Percentiles rank a stretch among this genome's conserved stretches.
phyloP scores from a whole-genome alignment of 257 asterid genomes.

The Nicotiana noctiflora region DNA sequence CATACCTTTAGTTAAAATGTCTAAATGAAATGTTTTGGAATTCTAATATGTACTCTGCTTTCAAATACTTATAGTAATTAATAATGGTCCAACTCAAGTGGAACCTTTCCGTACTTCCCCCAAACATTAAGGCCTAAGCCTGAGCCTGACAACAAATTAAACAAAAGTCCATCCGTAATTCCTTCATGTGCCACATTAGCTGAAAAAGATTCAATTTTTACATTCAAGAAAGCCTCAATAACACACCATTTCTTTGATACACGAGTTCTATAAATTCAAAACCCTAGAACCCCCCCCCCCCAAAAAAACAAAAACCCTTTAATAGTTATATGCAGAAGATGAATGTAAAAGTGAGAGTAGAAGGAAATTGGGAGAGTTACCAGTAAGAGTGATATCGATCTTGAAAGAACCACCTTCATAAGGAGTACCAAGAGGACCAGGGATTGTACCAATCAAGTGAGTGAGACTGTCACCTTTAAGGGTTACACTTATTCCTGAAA shows the following conservation, averaged over 20 bases:
- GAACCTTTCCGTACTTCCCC: too few species aligned
- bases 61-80: too few species aligned
- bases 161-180: neutral
- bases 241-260: neutral
- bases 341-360: neutral
- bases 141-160: too few species aligned
- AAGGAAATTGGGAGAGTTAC: conserved; percentile 22
- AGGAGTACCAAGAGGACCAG: conserved; percentile 90
- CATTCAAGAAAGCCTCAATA: neutral
- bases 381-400: conserved; percentile 78
- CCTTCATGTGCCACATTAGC: neutral
- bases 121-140: too few species aligned
- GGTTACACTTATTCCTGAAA: conserved; percentile 67
- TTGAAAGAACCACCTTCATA: conserved; percentile 93
- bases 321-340: neutral
- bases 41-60: too few species aligned
- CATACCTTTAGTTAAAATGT: too few species aligned
- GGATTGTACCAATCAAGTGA: conserved; percentile 75
- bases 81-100: too few species aligned
- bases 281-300: neutral
- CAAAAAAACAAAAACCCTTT: neutral
- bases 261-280: neutral
- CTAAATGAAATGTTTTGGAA: too few species aligned
- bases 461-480: conserved; percentile 62
- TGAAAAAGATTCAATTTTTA: neutral